Percentiles rank a stretch among this genome's conserved stretches.
Evolutionary conservation across 129 eudicot species (phyloP).

Genomic region (Gnaphalium uliginosum): DNA sequence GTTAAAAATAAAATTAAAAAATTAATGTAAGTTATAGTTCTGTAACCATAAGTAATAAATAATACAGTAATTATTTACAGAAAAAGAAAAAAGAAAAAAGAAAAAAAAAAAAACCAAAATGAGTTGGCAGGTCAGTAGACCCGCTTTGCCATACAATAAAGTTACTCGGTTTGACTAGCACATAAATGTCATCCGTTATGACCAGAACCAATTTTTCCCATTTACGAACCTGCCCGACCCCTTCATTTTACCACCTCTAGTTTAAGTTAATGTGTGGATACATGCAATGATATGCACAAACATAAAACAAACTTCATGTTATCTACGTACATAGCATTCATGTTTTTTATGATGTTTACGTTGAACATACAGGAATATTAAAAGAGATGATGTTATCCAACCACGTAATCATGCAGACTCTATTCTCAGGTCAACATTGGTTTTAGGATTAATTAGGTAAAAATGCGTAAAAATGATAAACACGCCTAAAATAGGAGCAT

Average conservation of each 20-base stretch:
- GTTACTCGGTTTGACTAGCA: neutral
- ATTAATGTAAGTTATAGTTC: too few species aligned
- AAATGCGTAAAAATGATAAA: neutral
- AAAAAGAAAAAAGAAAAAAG: too few species aligned
- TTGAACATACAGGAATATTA: neutral
- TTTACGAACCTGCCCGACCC: neutral
- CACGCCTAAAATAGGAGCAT: neutral
- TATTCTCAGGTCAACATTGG: neutral
- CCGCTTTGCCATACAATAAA: neutral
- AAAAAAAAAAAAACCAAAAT: too few species aligned
- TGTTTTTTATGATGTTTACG: neutral
- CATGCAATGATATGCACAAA: neutral
- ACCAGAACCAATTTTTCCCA: neutral
- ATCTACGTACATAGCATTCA: slow-evolving; percentile 12
- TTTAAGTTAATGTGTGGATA: neutral
- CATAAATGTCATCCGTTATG: neutral
- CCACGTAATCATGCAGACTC: neutral
- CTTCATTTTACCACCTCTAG: neutral
- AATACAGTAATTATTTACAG: neutral
- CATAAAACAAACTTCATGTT: neutral
- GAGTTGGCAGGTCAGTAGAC: neutral
- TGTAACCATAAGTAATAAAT: neutral
- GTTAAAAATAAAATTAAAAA: neutral
- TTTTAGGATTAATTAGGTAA: neutral
- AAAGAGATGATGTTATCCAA: neutral